Conservation (phyloP, 2,329 filamentous ascomycete species). For the Zalaria sp. region DNA sequence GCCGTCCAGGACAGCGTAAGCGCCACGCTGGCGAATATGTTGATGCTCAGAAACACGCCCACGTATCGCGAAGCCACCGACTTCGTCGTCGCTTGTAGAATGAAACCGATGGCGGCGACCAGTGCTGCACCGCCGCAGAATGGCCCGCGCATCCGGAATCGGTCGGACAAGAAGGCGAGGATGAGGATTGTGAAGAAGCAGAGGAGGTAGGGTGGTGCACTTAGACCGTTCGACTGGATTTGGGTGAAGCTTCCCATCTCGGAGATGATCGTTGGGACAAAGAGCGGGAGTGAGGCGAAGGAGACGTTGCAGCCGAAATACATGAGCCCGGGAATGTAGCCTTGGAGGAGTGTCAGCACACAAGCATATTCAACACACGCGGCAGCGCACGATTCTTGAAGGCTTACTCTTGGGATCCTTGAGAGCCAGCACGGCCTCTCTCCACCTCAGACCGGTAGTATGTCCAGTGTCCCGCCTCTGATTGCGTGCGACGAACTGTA, state of each 20-base stretch:
- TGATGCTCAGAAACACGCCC: conserved; percentile 24
- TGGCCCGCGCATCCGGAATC: conserved; percentile 22
- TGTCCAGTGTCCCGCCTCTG: conserved; percentile 22
- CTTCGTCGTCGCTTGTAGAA: conserved; percentile 23
- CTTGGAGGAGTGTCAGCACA: conserved; percentile 10
- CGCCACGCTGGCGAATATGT: conserved; percentile 23
- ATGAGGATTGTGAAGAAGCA: conserved; percentile 25
- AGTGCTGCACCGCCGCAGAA: conserved; percentile 22
- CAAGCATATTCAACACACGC: background rate
- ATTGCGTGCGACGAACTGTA: conserved; percentile 12
- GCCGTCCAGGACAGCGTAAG: conserved; percentile 23
- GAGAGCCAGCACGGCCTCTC: conserved; percentile 33
- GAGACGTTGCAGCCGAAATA: conserved; percentile 50
- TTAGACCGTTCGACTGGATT: conserved; percentile 23
- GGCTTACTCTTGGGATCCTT: conserved; percentile 10
- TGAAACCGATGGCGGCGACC: conserved; percentile 24
- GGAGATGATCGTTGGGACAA: conserved; percentile 26
- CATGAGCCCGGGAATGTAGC: conserved; percentile 29
- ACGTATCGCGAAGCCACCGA: conserved; percentile 21
- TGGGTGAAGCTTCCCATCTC: conserved; percentile 33
- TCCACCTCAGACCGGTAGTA: conserved; percentile 28
- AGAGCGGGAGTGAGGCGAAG: conserved; percentile 36
- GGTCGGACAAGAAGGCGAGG: conserved; percentile 23
- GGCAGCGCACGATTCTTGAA: background rate
- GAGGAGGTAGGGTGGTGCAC: conserved; percentile 26